Evolutionary conservation across 2,329 filamentous ascomycete species (phyloP), one percentile per base, ranked within the genome.

Genomic region (Epichloe bromicola): DNA sequence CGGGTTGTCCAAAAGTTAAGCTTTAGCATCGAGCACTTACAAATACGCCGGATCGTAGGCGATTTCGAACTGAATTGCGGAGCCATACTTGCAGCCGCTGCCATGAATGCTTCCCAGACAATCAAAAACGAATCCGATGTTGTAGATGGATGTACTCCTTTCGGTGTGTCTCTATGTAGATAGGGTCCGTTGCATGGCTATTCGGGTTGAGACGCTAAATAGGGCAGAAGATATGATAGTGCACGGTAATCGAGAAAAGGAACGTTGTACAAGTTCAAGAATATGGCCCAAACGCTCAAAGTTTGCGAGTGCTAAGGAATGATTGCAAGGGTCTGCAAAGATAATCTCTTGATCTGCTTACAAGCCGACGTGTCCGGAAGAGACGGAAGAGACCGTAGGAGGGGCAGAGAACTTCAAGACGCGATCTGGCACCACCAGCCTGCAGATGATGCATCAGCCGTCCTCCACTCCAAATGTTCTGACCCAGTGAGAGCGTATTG

Each of bases 31-130:
- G 39, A 33, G 43, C 26, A 52, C 80, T 60, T 74, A 88, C 85
- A 75, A 66, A 94, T 93, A 64, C 87, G 86, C 68, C 86, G 84
- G 64, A 93, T 87, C 30, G 87, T 91, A 42, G 87, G 86, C 56
- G 84, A 89, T 64, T 88, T 89, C 59, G 83, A 80, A 66, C 85
- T 88, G 71, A 85, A 69, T 58, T 72, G 64, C 23, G 65, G 60
- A 23, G 63, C 71, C 40, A 55, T 44, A 26, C 37, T 53, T 37
- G 26, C 41, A 5, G 43, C 30, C 12, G 53, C 41, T 33, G 46
- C 49, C 48, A 51, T 55, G 38, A 17, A 42, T 41, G 19, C 37
- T 36, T 4, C 19, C 4, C 23, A 15, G 46, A 12, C n/a, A 46
- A 23, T 38, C 10, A 26, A 26, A n/a, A 15, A 23, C 8, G 19